Evolutionary conservation across 148 eudicot species (phyloP), one percentile per base, ranked within the genome.

Genomic region (Silene uniflora): DNA sequence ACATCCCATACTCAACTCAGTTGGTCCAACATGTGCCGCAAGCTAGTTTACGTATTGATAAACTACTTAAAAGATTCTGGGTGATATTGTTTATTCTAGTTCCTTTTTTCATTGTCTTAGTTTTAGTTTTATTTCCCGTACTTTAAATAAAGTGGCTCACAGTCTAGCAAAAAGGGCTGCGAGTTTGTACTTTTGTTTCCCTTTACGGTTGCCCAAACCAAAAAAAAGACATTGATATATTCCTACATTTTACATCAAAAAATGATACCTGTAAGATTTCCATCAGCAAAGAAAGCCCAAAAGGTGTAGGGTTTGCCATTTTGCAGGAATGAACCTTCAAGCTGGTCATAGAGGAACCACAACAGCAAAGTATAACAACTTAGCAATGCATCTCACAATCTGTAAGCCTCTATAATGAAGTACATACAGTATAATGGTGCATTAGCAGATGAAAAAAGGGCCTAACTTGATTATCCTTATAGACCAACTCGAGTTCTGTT

Each of bases 281-380:
- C 98, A 78, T 86, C 85, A 8, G 93, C 90, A 80, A 93, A 93
- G 82, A 90, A 89, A 24, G 97, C 97, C 97, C 97, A 92, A 75
- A 90, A 92, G 56, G 88, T 19, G 73, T 90, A 87, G 62, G 93
- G 83, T 74, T 42, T 79, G 56, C 75, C 90, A 44, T 86, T 84
- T 79, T 90, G 88, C 79, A 80, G 35, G 76, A 92, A 92, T 8
- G 89, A 88, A 67, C 97, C 97, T 85, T 90, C 90, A 65, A 90
- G 82, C 97, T 92, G 92, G 11, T 67, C 75, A 80, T 35, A 69
- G 22, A 25, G 24, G 10, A 62, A 44, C 4, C 23, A 32, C 60
- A 71, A 49, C 11, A 29, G 21, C 62, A 69, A 14, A 42, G 35
- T 21, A 13, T n/a, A 66, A 52, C 29, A 55, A 42, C 18, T 63